Percentiles rank a stretch among this genome's conserved stretches.
Conservation (phyloP, 352 stramenopile species). For the Phytopythium ostracodes region DNA sequence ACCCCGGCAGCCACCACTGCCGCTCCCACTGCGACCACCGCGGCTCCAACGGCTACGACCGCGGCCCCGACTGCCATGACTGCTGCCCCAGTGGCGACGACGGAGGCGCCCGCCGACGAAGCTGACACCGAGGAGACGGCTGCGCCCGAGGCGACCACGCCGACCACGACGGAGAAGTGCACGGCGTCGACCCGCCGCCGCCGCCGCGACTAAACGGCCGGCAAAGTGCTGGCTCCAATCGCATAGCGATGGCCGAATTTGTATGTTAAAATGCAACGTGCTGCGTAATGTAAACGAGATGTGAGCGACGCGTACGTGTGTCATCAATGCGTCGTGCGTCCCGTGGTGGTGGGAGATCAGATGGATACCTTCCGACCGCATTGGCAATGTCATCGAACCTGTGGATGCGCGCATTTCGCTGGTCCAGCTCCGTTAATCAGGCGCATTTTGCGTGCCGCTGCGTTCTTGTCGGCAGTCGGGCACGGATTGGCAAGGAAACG, state of each 20-base stretch:
- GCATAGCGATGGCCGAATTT: no score
- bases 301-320: no score
- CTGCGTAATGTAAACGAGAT: no score
- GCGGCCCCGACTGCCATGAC: slow-evolving; percentile 3
- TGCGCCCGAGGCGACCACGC: not conserved
- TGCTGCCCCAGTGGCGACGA: slow-evolving; percentile 1
- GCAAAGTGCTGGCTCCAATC: no score
- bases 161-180: not conserved
- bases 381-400: no score
- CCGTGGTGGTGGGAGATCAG: no score
- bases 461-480: not conserved
- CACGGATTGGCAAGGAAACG: not conserved
- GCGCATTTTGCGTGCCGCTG: not conserved
- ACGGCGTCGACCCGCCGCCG: not conserved
- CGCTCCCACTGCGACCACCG: not conserved
- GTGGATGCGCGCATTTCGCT: no score
- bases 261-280: no score
- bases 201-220: not conserved
- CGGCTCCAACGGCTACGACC: no score
- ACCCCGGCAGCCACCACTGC: slow-evolving; percentile 1
- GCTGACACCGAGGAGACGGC: not conserved
- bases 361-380: no score
- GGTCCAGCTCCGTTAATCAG: no score
- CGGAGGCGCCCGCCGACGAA: slow-evolving; percentile 3
- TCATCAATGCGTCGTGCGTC: no score